phyloP scores from a whole-genome alignment of 75 land plant species.

The Cupressus sempervirens region DNA sequence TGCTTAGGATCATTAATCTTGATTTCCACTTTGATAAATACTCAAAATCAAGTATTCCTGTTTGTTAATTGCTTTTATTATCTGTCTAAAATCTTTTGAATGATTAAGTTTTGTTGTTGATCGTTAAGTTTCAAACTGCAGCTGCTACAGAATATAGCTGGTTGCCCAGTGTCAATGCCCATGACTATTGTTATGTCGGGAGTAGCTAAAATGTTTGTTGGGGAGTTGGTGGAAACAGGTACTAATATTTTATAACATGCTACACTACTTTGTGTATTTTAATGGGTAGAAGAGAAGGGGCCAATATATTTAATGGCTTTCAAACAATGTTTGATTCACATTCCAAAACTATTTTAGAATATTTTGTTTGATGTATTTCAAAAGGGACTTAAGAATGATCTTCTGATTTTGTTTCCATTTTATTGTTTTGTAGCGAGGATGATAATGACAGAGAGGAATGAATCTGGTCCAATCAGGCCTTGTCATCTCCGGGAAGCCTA shows the following conservation, averaged over 20 bases:
- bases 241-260: background rate
- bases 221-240: conserved; percentile 94
- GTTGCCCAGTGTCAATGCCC: conserved; percentile 80
- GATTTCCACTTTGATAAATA: background rate
- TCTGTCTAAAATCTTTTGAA: background rate
- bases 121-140: conserved; percentile 17
- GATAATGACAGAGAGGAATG: conserved; percentile 88
- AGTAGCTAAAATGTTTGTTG: conserved; percentile 97
- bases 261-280: background rate
- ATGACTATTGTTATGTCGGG: conserved; percentile 97
- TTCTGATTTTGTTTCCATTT: background rate
- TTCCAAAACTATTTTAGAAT: background rate
- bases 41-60: too few relatives aligned
- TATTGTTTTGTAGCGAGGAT: conserved; percentile 53
- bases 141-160: conserved; percentile 82
- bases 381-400: background rate
- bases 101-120: background rate
- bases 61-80: background rate
- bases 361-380: background rate
- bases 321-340: background rate
- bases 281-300: background rate
- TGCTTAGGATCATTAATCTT: background rate
- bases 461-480: conserved; percentile 88
- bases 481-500: conserved; percentile 91
- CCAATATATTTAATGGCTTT: background rate